These are phyloP conservation scores for Amanita jacksonii DNA, from an alignment of 768 basidiomycete species.

Conservation along the genomic window DNA sequence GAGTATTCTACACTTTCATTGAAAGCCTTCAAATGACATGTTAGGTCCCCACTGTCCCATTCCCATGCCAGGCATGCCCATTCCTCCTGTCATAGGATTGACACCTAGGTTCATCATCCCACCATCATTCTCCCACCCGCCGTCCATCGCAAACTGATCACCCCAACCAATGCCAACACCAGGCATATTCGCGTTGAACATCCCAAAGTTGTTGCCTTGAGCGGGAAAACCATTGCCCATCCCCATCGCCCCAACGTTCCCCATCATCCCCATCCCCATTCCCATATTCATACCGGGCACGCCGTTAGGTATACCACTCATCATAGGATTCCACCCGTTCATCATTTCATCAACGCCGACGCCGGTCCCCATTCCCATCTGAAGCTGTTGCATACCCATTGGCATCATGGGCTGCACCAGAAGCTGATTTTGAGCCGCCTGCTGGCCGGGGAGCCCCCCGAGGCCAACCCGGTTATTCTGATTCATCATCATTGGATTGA, in stretches of 20 bases:
- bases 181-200: conserved; percentile 25
- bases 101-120: conserved; percentile 25
- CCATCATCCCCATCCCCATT: conserved; percentile 19
- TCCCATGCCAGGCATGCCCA: conserved; percentile 34
- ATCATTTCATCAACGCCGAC: conserved; percentile 27
- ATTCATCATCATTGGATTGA: conserved; percentile 10
- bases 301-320: conserved; percentile 21
- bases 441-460: conserved; percentile 8
- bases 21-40: conserved; percentile 10
- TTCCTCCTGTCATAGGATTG: conserved; percentile 27
- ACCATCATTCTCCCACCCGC: conserved; percentile 24
- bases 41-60: conserved; percentile 30
- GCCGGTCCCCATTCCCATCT: conserved; percentile 11
- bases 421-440: conserved; percentile 16
- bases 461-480: conserved; percentile 10
- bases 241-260: conserved; percentile 20
- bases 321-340: conserved; percentile 26
- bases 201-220: conserved; percentile 14
- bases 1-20: no score
- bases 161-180: conserved; percentile 25
- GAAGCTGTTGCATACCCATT: conserved; percentile 21
- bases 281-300: conserved; percentile 22
- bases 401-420: conserved; percentile 33
- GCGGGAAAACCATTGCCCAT: conserved; percentile 15
- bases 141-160: conserved; percentile 23